Conservation (phyloP, 768 basidiomycete species). For the Naematelia encephala region DNA sequence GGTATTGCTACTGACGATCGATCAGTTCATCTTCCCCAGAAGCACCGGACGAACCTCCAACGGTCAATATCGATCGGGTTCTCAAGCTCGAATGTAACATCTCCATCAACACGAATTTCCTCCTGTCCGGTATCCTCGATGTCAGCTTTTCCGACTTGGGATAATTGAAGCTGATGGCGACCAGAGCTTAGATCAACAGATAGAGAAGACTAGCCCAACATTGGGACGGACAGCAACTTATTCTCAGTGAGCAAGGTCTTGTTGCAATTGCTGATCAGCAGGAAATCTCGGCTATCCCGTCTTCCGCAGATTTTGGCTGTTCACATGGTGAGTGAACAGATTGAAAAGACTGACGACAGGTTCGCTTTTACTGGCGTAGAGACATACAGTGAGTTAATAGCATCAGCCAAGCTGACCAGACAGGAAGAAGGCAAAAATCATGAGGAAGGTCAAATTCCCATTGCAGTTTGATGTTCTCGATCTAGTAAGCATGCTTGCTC, state of each 20-base stretch:
- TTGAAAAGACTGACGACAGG: constrained; percentile 47
- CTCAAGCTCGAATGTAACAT: constrained; percentile 94
- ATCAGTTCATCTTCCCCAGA: constrained; percentile 53
- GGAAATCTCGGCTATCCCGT: constrained; percentile 71
- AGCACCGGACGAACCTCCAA: constrained; percentile 69
- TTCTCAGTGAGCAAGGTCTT: constrained; percentile 54
- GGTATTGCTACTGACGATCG: background rate
- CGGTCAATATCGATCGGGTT: constrained; percentile 65
- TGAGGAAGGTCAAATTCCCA: constrained; percentile 90
- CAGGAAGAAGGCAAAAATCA: constrained; percentile 82
- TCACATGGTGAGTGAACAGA: constrained; percentile 62
- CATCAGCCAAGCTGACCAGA: background rate
- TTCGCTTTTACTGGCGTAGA: constrained; percentile 88
- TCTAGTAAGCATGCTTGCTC: constrained; percentile 51
- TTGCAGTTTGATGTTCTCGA: constrained; percentile 82
- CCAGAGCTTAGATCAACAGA: constrained; percentile 78
- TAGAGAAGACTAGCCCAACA: constrained; percentile 77
- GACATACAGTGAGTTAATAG: constrained; percentile 59
- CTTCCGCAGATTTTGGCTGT: constrained; percentile 74
- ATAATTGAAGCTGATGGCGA: constrained; percentile 16
- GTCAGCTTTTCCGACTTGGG: constrained; percentile 53
- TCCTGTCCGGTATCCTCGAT: constrained; percentile 78
- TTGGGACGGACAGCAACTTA: constrained; percentile 79
- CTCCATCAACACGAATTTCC: constrained; percentile 75
- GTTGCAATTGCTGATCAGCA: constrained; percentile 10